Evolutionary conservation across 345 rosid species (phyloP).

Genomic region (Laguncularia racemosa): DNA sequence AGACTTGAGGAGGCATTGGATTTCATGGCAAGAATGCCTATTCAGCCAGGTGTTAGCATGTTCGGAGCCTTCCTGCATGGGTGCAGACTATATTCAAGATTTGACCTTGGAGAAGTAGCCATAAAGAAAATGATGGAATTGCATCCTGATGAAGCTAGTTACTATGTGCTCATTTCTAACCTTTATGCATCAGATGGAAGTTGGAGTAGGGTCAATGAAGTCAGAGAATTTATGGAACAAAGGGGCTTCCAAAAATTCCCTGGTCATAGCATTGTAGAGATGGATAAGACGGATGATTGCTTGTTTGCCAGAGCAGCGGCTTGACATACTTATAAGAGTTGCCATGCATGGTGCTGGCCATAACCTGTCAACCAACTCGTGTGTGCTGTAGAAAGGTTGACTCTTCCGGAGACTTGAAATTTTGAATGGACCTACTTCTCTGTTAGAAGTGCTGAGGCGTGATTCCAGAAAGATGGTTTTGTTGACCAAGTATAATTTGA

Average conservation of each 20-base stretch:
- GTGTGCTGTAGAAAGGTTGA: too few relatives aligned
- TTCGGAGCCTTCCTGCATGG: slow-evolving; percentile 87
- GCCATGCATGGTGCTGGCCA: too few relatives aligned
- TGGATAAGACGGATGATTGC: slow-evolving; percentile 18
- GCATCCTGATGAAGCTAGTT: slow-evolving; percentile 65
- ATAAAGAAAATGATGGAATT: slow-evolving; percentile 54
- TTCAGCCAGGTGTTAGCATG: slow-evolving; percentile 47
- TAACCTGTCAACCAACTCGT: too few relatives aligned
- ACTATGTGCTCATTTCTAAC: slow-evolving; percentile 70
- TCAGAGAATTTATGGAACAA: slow-evolving; percentile 66
- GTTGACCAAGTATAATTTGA: too few relatives aligned
- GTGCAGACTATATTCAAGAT: slow-evolving; percentile 73
- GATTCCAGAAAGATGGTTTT: too few relatives aligned
- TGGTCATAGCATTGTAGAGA: slow-evolving; percentile 47
- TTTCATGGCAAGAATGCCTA: slow-evolving; percentile 60
- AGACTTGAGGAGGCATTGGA: slow-evolving; percentile 77
- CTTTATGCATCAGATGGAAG: slow-evolving; percentile 79
- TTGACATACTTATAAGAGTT: neutral
- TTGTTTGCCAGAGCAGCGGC: slow-evolving; percentile 19
- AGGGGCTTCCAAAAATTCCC: slow-evolving; percentile 51
- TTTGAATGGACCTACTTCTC: too few relatives aligned
- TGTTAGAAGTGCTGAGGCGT: too few relatives aligned
- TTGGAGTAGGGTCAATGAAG: slow-evolving; percentile 60
- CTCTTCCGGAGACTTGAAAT: too few relatives aligned
- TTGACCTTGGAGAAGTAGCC: slow-evolving; percentile 71